Conservation (phyloP, 2,329 filamentous ascomycete genomes). For the Fusarium denticulatum region DNA sequence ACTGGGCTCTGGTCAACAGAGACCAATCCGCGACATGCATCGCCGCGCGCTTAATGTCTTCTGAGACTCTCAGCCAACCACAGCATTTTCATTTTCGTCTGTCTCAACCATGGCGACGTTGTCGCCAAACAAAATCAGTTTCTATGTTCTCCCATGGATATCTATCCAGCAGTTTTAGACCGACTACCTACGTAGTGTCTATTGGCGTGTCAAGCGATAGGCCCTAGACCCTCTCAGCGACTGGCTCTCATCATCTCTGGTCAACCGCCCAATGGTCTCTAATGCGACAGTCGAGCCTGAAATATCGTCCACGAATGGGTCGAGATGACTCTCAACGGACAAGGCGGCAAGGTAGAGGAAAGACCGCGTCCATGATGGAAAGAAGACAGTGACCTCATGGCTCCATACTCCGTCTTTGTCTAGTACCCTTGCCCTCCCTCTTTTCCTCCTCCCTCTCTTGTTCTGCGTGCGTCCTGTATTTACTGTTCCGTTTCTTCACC, state of each 20-base stretch:
- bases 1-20: slow-evolving; percentile 4
- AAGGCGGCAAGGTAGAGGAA: slow-evolving; percentile 13
- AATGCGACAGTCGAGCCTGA: slow-evolving; percentile 20
- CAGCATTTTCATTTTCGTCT: slow-evolving; percentile 2
- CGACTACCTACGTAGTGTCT: neutral
- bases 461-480: slow-evolving; percentile 7
- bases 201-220: slow-evolving; percentile 31
- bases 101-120: slow-evolving; percentile 13
- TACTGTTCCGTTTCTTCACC: slow-evolving; percentile 19
- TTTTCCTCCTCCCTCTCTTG: neutral
- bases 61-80: slow-evolving; percentile 41
- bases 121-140: slow-evolving; percentile 24
- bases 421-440: slow-evolving; percentile 6
- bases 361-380: slow-evolving; percentile 1
- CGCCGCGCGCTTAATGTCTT: slow-evolving; percentile 37
- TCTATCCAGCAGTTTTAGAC: neutral
- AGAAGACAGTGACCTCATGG: slow-evolving; percentile 24
- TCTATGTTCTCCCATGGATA: neutral
- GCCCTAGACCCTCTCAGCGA: slow-evolving; percentile 16
- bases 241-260: slow-evolving; percentile 29
- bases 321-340: slow-evolving; percentile 19
- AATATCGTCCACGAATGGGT: slow-evolving; percentile 24
- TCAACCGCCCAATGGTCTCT: slow-evolving; percentile 24
- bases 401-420: slow-evolving; percentile 22
- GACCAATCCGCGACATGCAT: slow-evolving; percentile 34